Base-by-base conservation (phyloP, 164 flowering plant genomes). In the Sedum album region DNA sequence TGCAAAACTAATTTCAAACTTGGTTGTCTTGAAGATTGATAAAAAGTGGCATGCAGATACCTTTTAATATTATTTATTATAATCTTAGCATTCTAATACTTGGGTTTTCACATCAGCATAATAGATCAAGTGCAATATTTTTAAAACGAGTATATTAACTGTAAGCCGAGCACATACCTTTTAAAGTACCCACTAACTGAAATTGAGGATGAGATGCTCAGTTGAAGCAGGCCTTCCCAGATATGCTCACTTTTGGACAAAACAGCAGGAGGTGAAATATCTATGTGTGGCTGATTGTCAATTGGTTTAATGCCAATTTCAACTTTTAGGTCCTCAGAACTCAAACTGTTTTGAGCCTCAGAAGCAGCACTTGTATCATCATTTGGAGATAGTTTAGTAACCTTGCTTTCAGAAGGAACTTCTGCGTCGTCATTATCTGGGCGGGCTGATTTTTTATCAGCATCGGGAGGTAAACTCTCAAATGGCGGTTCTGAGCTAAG, bases 401-500 rank as follows among this genome's bases (percentile, higher is more conserved):
- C 60, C 69, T 76, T 85, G 21, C 67, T 72, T 38, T 79, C 72
- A 33, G 82, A 62, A 0, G 31, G 77, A 66, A 46, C 67, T 68
- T 76, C 82, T 10, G 77, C 51, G 41, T 69, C 79, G 33, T 75
- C 82, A 68, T 79, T 80, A 26, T 75, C 87, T 4, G 79, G 69
- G 6, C 20, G 5, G 21, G 80, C 38, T 6, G 33, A 31, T 25
- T 60, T 20, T 70, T 78, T 73, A 38, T 38, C 90, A 69, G 79
- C 71, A 76, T 78, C 87, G 14, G 31, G 72, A 18, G 85, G 81
- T 73, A 89, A 73, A 75, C 75, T 79, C 63, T 85, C 89, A 82
- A 88, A 92, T 17, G 97, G 98, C 20, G 97, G 97, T 74, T 93
- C 93, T 18, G 87, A 70, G 74, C 90, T 76, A 73, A 90, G 87